A percentile compares a stretch with the other conserved stretches of the same genome.
Evolutionary conservation across 1,284 basidiomycete species (phyloP).

Genomic region (Boletus sp.): DNA sequence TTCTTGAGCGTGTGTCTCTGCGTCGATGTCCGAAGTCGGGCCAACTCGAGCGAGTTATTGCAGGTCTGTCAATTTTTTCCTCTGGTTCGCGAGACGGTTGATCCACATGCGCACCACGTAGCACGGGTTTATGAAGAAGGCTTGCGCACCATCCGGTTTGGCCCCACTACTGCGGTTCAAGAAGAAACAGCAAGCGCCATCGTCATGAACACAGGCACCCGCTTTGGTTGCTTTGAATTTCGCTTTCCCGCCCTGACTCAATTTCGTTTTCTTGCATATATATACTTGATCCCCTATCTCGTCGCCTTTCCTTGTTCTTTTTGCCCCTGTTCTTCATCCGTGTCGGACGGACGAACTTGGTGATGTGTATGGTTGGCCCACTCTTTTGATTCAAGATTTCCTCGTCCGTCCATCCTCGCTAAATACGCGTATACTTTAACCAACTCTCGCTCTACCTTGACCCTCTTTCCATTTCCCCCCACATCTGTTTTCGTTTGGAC

Average conservation of each 20-base stretch:
- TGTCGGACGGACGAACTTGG: slow-evolving; percentile 2
- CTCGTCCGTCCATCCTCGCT: no score
- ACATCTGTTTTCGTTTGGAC: no score
- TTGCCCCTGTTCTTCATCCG: background rate
- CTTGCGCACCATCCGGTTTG: slow-evolving; percentile 76
- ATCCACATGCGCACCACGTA: slow-evolving; percentile 28
- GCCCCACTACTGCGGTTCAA: slow-evolving; percentile 80
- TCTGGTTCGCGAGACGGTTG: no score
- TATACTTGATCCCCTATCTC: slow-evolving; percentile 12
- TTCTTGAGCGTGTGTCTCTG: slow-evolving; percentile 97
- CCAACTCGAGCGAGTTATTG: slow-evolving; percentile 88
- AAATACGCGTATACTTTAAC: no score
- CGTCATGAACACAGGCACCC: no score
- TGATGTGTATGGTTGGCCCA: no score
- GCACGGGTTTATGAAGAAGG: slow-evolving; percentile 90
- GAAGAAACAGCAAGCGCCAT: slow-evolving; percentile 40
- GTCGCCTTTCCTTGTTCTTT: no score
- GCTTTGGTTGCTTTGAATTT: background rate
- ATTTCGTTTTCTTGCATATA: slow-evolving; percentile 17
- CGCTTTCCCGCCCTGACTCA: background rate
- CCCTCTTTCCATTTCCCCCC: no score
- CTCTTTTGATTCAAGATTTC: no score
- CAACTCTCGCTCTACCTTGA: no score
- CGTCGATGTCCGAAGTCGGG: slow-evolving; percentile 93
- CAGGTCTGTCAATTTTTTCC: slow-evolving; percentile 74